Evolutionary conservation across 1,284 basidiomycete species (phyloP).

Genomic region (Malassezia arunalokei): DNA sequence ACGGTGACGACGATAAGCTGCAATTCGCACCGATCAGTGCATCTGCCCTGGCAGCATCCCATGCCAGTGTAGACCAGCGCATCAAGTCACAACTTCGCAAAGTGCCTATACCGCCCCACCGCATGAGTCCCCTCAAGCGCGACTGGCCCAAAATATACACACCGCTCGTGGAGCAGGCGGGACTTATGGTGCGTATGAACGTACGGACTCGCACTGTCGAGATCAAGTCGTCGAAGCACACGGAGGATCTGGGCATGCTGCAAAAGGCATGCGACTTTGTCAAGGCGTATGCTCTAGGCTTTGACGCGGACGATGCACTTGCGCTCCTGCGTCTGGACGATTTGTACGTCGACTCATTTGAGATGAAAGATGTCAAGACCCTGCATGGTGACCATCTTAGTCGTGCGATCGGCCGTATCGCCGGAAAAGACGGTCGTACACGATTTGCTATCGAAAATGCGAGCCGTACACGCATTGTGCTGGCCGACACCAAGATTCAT

Average conservation of each 20-base stretch:
- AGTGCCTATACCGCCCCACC: slow-evolving; percentile 83
- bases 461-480: slow-evolving; percentile 83
- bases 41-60: slow-evolving; percentile 1
- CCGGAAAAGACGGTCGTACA: slow-evolving; percentile 93
- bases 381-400: slow-evolving; percentile 91
- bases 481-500: slow-evolving; percentile 95
- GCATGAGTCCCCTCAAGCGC: slow-evolving; percentile 91
- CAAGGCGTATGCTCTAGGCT: slow-evolving; percentile 85
- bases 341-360: slow-evolving; percentile 88
- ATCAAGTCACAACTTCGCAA: slow-evolving; percentile 29
- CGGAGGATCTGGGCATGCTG: slow-evolving; percentile 51
- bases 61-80: neutral
- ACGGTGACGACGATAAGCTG: slow-evolving; percentile 3
- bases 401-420: slow-evolving; percentile 91
- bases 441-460: slow-evolving; percentile 98
- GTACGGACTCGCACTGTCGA: slow-evolving; percentile 76
- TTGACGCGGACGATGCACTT: slow-evolving; percentile 75
- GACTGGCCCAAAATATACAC: slow-evolving; percentile 97
- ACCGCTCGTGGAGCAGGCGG: slow-evolving; percentile 84
- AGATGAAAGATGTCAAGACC: slow-evolving; percentile 98
- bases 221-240: slow-evolving; percentile 88
- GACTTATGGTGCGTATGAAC: slow-evolving; percentile 93
- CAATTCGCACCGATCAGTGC: slow-evolving; percentile 14
- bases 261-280: slow-evolving; percentile 98
- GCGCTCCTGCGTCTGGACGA: slow-evolving; percentile 89